Base-by-base conservation (phyloP, 805 yeast genomes). In the Starmerella apicola region DNA sequence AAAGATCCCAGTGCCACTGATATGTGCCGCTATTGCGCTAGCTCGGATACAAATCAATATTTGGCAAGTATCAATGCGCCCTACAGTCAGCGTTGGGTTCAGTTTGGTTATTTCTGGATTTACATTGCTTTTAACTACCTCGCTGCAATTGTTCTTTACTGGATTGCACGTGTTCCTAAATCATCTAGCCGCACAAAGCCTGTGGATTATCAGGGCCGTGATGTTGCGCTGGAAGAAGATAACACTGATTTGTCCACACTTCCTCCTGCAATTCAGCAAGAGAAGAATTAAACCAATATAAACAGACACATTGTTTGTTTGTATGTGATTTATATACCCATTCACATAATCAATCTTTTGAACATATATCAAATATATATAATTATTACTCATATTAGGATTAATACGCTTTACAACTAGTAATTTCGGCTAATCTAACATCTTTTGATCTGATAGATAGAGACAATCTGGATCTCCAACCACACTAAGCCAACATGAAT, bases 21-120 rank as follows among this genome's bases (percentile, higher is more conserved):
- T 7, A 48, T 46, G 18, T 69, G 74, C 51, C 52, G 56, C 24
- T 69, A 65, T 50, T 69, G 74, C 54, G 46, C 56, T 15, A 60
- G 60, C 41, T 39, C 52, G 34, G 40, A 47, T 23, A 70, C 69
- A 24, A 65, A 68, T 51, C 66, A 61, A 41, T 68, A 59, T 52
- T 61, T 78, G 49, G 41, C 47, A 0, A 58, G 62, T 18, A 60
- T 70, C 36, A 63, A 65, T 43, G 62, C 71, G 37, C 53, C 59
- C n/a, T 75, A 63, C 57, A 41, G 56, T 33, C 52, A 70, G 43
- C 60, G 74, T 30, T 78, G 83, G 83, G 70, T 83, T 60, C 74
- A 78, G 48, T 60, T 77, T 45, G 83, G 84, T 19, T 64, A 77
- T 50, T 65, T 66, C 51, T 70, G 73, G 66, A 76, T 64, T 32